Conservation (phyloP, 2,329 filamentous ascomycete genomes). For the Lachnellula hyalina region DNA sequence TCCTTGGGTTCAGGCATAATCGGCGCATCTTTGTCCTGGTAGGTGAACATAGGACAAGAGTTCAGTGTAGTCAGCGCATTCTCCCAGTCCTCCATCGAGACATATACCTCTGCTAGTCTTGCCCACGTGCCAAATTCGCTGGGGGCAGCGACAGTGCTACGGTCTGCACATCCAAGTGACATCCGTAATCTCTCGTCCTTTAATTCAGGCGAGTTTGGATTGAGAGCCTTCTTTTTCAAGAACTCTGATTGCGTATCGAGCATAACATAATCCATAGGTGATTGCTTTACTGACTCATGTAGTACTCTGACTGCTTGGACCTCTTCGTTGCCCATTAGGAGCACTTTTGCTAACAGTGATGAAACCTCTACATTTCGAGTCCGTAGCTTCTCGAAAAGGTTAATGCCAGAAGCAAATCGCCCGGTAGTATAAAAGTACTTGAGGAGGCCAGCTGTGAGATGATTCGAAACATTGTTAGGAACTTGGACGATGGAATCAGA, state of each 20-base stretch:
- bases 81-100: constrained; percentile 93
- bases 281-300: constrained; percentile 80
- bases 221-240: constrained; percentile 73
- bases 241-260: constrained; percentile 93
- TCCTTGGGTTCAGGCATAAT: constrained; percentile 89
- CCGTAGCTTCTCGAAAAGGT: constrained; percentile 93
- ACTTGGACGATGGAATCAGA: constrained; percentile 97
- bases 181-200: constrained; percentile 69
- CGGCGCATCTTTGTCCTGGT: constrained; percentile 96
- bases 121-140: constrained; percentile 98
- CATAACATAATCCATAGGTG: constrained; percentile 96
- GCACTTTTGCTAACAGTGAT: constrained; percentile 81
- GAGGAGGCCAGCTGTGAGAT: constrained; percentile 86
- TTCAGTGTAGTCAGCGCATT: constrained; percentile 91
- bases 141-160: constrained; percentile 88
- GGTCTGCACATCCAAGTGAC: constrained; percentile 88
- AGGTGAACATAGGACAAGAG: constrained; percentile 99
- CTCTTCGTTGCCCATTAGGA: constrained; percentile 93
- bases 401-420: constrained; percentile 90
- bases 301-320: constrained; percentile 89
- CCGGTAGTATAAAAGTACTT: constrained; percentile 96
- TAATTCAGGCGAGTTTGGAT: constrained; percentile 47
- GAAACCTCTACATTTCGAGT: constrained; percentile 89
- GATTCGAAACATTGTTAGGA: constrained; percentile 92
- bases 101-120: constrained; percentile 85